phyloP scores from a whole-genome alignment of 192 early-diverging fungal genomes.

The Mycoemilia scoparia region DNA sequence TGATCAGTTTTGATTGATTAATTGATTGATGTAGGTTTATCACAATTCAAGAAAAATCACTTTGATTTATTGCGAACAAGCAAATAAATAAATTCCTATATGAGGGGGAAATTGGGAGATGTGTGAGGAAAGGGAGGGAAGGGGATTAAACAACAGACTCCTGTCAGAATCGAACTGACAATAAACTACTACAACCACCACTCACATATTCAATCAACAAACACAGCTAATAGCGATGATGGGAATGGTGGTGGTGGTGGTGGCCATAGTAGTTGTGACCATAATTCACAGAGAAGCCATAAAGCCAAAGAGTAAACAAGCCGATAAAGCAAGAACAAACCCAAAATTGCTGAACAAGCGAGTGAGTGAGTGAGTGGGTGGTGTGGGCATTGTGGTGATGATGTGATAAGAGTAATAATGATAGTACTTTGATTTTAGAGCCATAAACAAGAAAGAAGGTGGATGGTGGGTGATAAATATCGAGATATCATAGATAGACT shows the following conservation, averaged over 20 bases:
- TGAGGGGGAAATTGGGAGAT: no score
- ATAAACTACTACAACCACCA: no score
- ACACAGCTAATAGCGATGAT: background rate
- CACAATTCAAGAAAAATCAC: no score
- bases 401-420: background rate
- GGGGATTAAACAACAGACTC: slow-evolving; percentile 7
- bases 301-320: no score
- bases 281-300: no score
- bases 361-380: slow-evolving; percentile 1
- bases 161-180: slow-evolving; percentile 33
- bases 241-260: slow-evolving; percentile 1
- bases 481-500: slow-evolving; percentile 14
- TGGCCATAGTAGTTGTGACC: slow-evolving; percentile 2
- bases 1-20: no score
- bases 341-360: background rate
- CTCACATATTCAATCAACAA: slow-evolving; percentile 5
- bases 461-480: slow-evolving; percentile 16
- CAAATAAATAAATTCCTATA: no score
- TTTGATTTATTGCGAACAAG: no score
- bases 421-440: slow-evolving; percentile 14
- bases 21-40: no score
- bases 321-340: slow-evolving; percentile 1
- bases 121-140: no score
- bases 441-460: slow-evolving; percentile 15
- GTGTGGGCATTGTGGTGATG: no score